Evolutionary conservation across 2,329 filamentous ascomycete genomes (phyloP).

Genomic region (Didymella exigua): DNA sequence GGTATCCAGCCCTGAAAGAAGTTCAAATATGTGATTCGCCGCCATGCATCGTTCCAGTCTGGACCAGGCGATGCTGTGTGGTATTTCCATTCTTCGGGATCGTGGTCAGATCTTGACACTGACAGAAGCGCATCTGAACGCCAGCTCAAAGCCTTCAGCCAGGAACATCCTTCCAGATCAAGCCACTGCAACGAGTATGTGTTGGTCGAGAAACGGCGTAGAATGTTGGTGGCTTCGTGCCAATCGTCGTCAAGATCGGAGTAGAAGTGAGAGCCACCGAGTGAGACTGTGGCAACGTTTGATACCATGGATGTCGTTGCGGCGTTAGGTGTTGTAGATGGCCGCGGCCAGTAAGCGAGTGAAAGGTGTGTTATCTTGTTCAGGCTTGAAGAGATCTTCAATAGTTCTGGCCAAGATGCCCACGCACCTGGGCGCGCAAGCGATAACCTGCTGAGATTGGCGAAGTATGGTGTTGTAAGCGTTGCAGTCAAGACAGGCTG

Average conservation of each 20-base stretch:
- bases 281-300: conserved; percentile 51
- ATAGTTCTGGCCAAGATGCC: conserved; percentile 61
- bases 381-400: conserved; percentile 59
- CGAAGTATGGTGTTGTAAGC: conserved; percentile 49
- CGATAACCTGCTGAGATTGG: conserved; percentile 62
- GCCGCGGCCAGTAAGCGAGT: conserved; percentile 66
- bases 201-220: conserved; percentile 60
- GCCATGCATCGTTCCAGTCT: conserved; percentile 52
- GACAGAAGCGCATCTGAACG: conserved; percentile 18
- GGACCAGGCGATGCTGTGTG: conserved; percentile 28
- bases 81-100: conserved; percentile 18
- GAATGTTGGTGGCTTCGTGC: conserved; percentile 61
- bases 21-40: conserved; percentile 51
- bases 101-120: conserved; percentile 1
- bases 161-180: conserved; percentile 66
- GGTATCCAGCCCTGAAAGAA: conserved; percentile 55
- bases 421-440: conserved; percentile 58
- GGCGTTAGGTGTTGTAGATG: conserved; percentile 62
- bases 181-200: conserved; percentile 67
- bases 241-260: conserved; percentile 60
- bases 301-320: conserved; percentile 53
- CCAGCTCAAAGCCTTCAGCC: conserved; percentile 60
- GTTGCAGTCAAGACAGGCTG: conserved; percentile 19
- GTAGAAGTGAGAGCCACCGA: conserved; percentile 61
- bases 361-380: conserved; percentile 67